Percentiles rank a stretch among this genome's conserved stretches.
These are phyloP conservation scores for Colletotrichum sansevieriae DNA, from an alignment of 2,329 filamentous ascomycete species.

Conservation along the genomic window DNA sequence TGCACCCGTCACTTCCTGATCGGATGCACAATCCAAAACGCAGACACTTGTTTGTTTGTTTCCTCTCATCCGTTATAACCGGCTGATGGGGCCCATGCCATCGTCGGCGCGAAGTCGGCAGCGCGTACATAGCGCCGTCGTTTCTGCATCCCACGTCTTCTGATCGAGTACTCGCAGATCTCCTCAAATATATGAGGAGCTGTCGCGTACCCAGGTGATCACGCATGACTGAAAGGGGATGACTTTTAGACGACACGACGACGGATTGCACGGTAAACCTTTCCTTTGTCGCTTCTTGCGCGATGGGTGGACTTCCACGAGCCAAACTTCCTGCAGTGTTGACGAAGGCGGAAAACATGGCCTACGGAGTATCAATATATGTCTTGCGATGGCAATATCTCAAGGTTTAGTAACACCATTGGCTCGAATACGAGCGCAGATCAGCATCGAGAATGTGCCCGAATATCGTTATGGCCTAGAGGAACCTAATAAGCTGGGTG, in stretches of 20 bases:
- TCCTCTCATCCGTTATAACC: slow-evolving; percentile 19
- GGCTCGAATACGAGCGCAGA: slow-evolving; percentile 12
- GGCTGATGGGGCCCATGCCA: background rate
- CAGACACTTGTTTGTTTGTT: slow-evolving; percentile 31
- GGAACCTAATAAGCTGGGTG: background rate
- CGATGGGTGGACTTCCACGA: background rate
- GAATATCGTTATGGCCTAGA: background rate
- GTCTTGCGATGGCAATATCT: background rate
- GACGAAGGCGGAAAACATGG: background rate
- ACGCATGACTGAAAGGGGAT: background rate
- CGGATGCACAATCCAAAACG: slow-evolving; percentile 29
- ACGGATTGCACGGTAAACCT: background rate
- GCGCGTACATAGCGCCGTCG: background rate
- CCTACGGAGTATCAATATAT: slow-evolving; percentile 1
- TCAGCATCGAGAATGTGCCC: slow-evolving; percentile 2
- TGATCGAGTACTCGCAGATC: slow-evolving; percentile 2
- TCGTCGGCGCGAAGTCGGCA: slow-evolving; percentile 16
- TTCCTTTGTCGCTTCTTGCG: background rate
- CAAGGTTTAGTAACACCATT: background rate
- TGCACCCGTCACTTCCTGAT: slow-evolving; percentile 18
- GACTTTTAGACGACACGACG: background rate
- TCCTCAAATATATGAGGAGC: slow-evolving; percentile 7
- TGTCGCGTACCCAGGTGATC: slow-evolving; percentile 4
- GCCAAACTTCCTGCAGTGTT: background rate
- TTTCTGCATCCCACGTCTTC: background rate